Evolutionary conservation across 23 red algal genomes (phyloP), one percentile per base, ranked within the genome.

Genomic region (Gracilaria caudata): DNA sequence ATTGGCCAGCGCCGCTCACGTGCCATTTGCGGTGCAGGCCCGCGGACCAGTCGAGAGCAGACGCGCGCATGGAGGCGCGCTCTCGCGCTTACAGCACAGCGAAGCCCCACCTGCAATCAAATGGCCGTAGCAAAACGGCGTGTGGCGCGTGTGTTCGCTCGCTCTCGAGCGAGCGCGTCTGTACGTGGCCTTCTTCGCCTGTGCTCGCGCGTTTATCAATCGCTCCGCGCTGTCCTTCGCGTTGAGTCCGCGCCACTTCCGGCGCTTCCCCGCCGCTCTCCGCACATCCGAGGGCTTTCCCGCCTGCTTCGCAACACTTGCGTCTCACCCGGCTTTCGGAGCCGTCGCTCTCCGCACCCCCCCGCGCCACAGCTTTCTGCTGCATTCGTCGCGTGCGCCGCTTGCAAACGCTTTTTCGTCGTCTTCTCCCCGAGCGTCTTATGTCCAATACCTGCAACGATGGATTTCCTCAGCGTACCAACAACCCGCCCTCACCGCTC

Each of bases 401-500:
- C 8, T 30, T 26, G 38, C 70, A 20, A 40, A 75, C 70, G 70
- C 40, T 33, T 24, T 26, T 40, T 72, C 19, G 1, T 75, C 70
- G 37, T 47, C 39, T 49, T 46, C 40, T 75, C 70, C 49, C 24
- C 43, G 19, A 1, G 39, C 43, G 70, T 75, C 70, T 47, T 75
- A 75, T 75, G 70, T 46, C 40, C 70, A 47, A 47, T 75, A 75
- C 40, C 70, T 26, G 40, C n/a, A 75, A 75, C 70, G 25, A 75
- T 75, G 70, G 40, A 45, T 75, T 75, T 49, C 70, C 70, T 13
- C 39, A 75, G 25, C 70, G 70, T 75, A 75, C 29, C 33, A 75
- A 75, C 70, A 75, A 75, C 70, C 70, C 70, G n/a, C 70, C 70
- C 70, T 75, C 70, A 47, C 70, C 70, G 35, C 66, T 43, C 43